Conservation (phyloP, 176 grass and related monocot species). For the Cenchrus purpureus region DNA sequence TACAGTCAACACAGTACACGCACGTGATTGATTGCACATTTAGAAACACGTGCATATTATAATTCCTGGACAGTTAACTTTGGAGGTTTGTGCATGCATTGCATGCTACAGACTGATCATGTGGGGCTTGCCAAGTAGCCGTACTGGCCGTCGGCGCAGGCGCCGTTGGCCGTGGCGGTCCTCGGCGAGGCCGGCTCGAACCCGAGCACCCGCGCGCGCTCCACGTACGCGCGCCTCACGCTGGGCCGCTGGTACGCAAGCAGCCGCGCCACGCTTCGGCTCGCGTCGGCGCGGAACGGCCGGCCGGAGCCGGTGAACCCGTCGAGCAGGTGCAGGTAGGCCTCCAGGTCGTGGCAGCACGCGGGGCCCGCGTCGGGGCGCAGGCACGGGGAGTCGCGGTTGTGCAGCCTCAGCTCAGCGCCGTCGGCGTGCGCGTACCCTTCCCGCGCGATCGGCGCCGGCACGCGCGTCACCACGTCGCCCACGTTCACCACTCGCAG, state of each 20-base stretch:
- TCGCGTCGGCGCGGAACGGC: constrained; percentile 61
- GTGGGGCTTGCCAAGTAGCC: constrained; percentile 56
- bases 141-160: constrained; percentile 37
- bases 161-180: constrained; percentile 16
- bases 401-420: constrained; percentile 62
- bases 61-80: neutral
- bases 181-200: constrained; percentile 44
- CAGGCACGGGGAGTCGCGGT: constrained; percentile 62
- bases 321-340: constrained; percentile 73
- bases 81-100: neutral
- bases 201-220: constrained; percentile 51
- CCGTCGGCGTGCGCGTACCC: constrained; percentile 60
- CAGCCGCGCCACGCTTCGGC: constrained; percentile 58
- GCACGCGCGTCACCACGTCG: constrained; percentile 76
- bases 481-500: constrained; percentile 73
- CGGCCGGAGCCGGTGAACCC: constrained; percentile 56
- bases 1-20: neutral
- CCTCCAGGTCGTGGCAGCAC: constrained; percentile 76
- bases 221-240: constrained; percentile 59
- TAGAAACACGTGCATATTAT: constrained; percentile 16
- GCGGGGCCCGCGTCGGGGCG: constrained; percentile 59
- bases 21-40: neutral
- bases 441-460: constrained; percentile 23
- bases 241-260: constrained; percentile 56
- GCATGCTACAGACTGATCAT: constrained; percentile 4